These are phyloP conservation scores for Monosporascus sp. DNA, from an alignment of 2,329 filamentous ascomycete genomes.

Conservation along the genomic window DNA sequence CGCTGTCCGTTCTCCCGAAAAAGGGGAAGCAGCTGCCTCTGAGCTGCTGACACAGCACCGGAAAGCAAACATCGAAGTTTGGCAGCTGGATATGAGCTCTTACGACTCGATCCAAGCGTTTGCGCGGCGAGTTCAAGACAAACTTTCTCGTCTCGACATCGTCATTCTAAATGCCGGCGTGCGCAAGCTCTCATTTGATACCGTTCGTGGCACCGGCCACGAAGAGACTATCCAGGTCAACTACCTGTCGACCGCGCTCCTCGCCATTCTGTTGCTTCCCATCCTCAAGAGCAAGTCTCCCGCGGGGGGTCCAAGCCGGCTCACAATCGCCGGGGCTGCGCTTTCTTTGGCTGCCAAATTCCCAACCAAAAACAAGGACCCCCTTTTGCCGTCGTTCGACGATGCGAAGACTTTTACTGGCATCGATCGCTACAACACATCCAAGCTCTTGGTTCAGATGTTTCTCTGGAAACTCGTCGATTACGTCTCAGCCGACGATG, in stretches of 20 bases:
- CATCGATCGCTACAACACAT: constrained; percentile 18
- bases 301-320: background rate
- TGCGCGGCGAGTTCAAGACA: constrained; percentile 20
- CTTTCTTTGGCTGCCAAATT: constrained; percentile 15
- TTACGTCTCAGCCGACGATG: constrained; percentile 32
- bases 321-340: constrained; percentile 11
- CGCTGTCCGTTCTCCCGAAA: constrained; percentile 37
- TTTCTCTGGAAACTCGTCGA: constrained; percentile 29
- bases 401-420: constrained; percentile 18
- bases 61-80: constrained; percentile 39
- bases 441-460: constrained; percentile 9
- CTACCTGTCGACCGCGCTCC: constrained; percentile 31
- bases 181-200: constrained; percentile 15
- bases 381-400: constrained; percentile 26
- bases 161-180: constrained; percentile 42
- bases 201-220: constrained; percentile 27
- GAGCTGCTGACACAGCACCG: constrained; percentile 25
- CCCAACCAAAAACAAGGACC: constrained; percentile 15
- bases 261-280: constrained; percentile 29
- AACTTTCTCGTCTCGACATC: constrained; percentile 35
- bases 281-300: constrained; percentile 21
- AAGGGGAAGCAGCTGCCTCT: constrained; percentile 36
- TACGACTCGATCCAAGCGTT: constrained; percentile 42
- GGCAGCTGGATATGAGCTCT: constrained; percentile 42
- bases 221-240: constrained; percentile 37